Conservation (phyloP, 352 stramenopile genomes). For the Globisporangium acanthophoron region DNA sequence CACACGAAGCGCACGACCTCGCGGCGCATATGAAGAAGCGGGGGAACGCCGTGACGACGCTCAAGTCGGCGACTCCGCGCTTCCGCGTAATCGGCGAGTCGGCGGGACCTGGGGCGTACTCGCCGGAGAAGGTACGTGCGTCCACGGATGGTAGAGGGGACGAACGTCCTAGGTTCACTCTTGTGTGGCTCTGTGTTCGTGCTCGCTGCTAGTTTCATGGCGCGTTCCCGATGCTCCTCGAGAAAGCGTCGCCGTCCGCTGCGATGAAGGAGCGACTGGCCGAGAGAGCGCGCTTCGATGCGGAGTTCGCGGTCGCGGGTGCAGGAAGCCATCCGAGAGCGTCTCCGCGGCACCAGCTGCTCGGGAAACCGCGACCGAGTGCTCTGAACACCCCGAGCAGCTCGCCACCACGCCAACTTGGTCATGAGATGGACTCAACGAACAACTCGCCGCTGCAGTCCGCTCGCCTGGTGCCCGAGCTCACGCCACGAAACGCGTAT, state of each 20-base stretch:
- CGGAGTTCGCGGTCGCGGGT: conserved; percentile 21
- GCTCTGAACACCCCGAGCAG: background rate
- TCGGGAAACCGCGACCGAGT: background rate
- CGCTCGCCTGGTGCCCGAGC: conserved; percentile 23
- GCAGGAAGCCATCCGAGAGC: background rate
- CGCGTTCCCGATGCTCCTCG: conserved; percentile 38
- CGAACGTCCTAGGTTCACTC: no score
- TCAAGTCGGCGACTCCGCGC: conserved; percentile 45
- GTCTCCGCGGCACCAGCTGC: background rate
- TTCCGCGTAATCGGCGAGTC: conserved; percentile 18
- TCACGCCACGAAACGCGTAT: conserved; percentile 50
- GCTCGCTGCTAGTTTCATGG: conserved; percentile 26
- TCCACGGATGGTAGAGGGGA: no score
- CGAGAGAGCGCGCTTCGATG: conserved; percentile 20
- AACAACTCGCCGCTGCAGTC: conserved; percentile 14
- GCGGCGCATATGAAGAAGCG: conserved; percentile 19
- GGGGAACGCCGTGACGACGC: conserved; percentile 27
- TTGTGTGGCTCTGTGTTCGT: background rate
- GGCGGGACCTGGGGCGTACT: conserved; percentile 37
- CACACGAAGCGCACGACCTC: conserved; percentile 32
- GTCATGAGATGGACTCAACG: background rate
- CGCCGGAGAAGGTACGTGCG: conserved; percentile 29
- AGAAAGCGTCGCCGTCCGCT: conserved; percentile 24
- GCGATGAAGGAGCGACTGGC: conserved; percentile 20
- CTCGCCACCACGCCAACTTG: background rate